Conservation (phyloP, 2,329 filamentous ascomycete genomes). For the Metarhizium guizhouense region DNA sequence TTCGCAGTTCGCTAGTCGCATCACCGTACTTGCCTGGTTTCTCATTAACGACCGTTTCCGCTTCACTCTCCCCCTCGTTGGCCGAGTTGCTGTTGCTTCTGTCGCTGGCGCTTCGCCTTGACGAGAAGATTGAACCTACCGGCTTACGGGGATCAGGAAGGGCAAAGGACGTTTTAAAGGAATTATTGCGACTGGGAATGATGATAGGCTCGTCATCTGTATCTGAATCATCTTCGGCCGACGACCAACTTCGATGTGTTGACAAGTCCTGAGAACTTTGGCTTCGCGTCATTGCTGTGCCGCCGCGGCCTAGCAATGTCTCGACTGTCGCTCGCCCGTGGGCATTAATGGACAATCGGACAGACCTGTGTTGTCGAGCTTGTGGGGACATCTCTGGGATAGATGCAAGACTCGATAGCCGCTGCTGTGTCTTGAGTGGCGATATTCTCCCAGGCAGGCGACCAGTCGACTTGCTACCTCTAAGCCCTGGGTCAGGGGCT, state of each 20-base stretch:
- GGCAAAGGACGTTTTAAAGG: conserved; percentile 46
- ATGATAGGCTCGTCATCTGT: conserved; percentile 57
- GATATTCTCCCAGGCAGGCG: conserved; percentile 40
- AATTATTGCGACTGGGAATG: conserved; percentile 49
- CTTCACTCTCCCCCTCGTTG: conserved; percentile 45
- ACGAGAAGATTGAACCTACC: conserved; percentile 36
- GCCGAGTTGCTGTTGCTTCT: conserved; percentile 33
- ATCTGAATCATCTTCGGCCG: conserved; percentile 46
- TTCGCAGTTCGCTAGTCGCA: conserved; percentile 51
- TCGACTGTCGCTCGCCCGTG: conserved; percentile 50
- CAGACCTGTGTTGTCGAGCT: conserved; percentile 41
- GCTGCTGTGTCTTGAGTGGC: conserved; percentile 42
- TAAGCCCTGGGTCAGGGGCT: conserved; percentile 20
- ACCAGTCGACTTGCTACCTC: conserved; percentile 24
- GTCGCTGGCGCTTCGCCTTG: conserved; percentile 40
- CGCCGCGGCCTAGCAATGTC: conserved; percentile 31
- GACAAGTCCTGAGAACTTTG: conserved; percentile 20
- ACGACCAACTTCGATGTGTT: conserved; percentile 30
- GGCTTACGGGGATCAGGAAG: conserved; percentile 45
- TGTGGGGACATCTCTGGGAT: conserved; percentile 44
- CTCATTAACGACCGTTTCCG: conserved; percentile 48
- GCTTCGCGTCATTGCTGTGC: conserved; percentile 18
- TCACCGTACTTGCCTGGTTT: conserved; percentile 37
- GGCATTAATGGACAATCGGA: conserved; percentile 56
- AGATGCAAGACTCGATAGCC: conserved; percentile 43